Conservation (phyloP, 148 eudicot species). For the Limonium bicolor region DNA sequence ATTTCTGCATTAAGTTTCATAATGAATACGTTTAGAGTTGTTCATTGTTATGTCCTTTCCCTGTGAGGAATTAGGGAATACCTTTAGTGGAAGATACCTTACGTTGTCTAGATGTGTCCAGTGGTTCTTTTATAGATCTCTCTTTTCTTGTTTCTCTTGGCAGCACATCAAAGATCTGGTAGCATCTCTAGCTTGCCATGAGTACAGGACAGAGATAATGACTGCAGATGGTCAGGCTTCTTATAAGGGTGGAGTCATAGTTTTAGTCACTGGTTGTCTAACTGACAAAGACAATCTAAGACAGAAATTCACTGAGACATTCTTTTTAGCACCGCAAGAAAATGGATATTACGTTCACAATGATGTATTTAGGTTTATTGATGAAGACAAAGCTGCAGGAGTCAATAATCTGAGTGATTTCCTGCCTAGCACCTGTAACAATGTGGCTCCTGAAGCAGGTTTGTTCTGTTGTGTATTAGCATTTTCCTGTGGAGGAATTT, state of each 20-base stretch:
- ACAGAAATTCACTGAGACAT: constrained; percentile 41
- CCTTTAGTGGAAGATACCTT: too few relatives aligned
- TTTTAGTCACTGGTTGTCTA: constrained; percentile 45
- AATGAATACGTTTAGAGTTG: too few relatives aligned
- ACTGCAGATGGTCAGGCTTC: constrained; percentile 56
- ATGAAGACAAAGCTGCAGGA: too few relatives aligned
- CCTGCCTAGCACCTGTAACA: too few relatives aligned
- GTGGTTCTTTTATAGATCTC: neutral
- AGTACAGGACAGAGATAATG: constrained; percentile 23
- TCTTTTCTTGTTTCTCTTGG: neutral
- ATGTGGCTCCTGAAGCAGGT: too few relatives aligned
- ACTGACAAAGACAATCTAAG: constrained; percentile 34
- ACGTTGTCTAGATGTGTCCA: too few relatives aligned
- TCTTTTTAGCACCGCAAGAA: constrained; percentile 54
- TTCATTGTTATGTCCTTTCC: too few relatives aligned
- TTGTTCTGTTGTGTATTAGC: too few relatives aligned
- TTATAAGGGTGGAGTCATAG: constrained; percentile 25
- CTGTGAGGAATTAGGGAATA: too few relatives aligned
- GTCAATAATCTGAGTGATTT: too few relatives aligned
- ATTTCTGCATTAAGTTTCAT: too few relatives aligned
- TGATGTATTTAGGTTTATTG: constrained; percentile 39
- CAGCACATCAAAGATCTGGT: constrained; percentile 46
- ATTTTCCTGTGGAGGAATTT: too few relatives aligned
- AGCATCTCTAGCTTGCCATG: constrained; percentile 22
- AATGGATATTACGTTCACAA: constrained; percentile 52